phyloP scores from a whole-genome alignment of 2,329 filamentous ascomycete genomes.

The Fusarium xylarioides region DNA sequence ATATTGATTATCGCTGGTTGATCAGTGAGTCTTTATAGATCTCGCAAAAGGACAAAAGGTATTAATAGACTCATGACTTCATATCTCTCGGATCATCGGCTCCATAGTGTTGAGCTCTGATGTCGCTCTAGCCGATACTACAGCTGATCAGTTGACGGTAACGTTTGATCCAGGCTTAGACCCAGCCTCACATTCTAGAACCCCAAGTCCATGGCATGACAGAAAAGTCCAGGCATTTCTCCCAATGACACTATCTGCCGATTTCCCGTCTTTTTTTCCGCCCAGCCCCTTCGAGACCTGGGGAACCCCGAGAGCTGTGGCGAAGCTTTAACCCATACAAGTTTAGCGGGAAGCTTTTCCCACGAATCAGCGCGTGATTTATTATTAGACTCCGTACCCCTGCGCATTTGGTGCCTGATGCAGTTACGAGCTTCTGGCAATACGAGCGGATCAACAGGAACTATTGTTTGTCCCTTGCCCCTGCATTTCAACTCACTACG shows the following conservation, averaged over 20 bases:
- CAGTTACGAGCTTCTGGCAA: constrained; percentile 2
- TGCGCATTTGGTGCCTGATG: background rate
- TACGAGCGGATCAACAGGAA: background rate
- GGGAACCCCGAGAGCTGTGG: background rate
- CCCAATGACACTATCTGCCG: accelerated
- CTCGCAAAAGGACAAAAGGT: background rate
- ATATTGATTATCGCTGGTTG: background rate
- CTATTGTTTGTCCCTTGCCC: background rate
- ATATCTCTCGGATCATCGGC: background rate
- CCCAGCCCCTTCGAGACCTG: background rate
- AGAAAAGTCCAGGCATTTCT: background rate
- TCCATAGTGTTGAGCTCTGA: background rate
- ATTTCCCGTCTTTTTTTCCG: background rate
- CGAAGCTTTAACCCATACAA: background rate
- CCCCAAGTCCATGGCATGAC: background rate
- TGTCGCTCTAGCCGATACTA: background rate
- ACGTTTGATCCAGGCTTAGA: background rate
- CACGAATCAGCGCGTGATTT: background rate
- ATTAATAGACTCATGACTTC: constrained; percentile 23
- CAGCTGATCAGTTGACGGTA: background rate
- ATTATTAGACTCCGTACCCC: constrained; percentile 1
- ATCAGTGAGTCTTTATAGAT: constrained; percentile 13
- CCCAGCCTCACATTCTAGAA: background rate
- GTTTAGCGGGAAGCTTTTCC: accelerated
- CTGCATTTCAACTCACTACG: background rate